phyloP scores from a whole-genome alignment of 768 basidiomycete genomes.

The Chlorophyllum brunneum region DNA sequence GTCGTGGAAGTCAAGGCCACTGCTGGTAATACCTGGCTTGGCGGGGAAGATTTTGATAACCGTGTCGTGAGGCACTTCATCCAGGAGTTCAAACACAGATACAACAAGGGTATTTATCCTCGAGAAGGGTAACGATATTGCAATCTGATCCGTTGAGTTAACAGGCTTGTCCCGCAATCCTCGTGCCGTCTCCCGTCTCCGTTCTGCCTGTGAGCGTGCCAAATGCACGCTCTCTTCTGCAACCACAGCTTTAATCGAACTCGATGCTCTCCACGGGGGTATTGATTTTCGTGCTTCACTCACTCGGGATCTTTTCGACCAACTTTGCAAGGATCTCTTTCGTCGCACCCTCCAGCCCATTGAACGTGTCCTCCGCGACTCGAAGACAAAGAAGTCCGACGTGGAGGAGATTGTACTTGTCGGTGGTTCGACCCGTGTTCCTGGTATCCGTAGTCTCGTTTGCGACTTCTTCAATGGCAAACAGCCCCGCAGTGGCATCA shows the following conservation, averaged over 20 bases:
- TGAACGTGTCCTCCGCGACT: slow-evolving; percentile 96
- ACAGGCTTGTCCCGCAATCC: slow-evolving; percentile 87
- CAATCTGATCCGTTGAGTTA: slow-evolving; percentile 11
- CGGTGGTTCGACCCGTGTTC: slow-evolving; percentile 98
- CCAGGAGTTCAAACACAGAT: slow-evolving; percentile 95
- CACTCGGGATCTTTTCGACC: slow-evolving; percentile 97
- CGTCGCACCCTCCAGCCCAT: slow-evolving; percentile 90
- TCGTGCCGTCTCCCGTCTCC: slow-evolving; percentile 94
- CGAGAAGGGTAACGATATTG: slow-evolving; percentile 7
- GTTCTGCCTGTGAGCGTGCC: slow-evolving; percentile 97
- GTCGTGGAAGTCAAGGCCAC: slow-evolving; percentile 99
- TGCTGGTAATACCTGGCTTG: slow-evolving; percentile 96
- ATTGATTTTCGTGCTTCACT: slow-evolving; percentile 98
- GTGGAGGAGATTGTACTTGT: slow-evolving; percentile 98
- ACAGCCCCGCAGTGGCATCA: slow-evolving; percentile 99
- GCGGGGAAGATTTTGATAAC: slow-evolving; percentile 98
- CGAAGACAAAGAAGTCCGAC: slow-evolving; percentile 94
- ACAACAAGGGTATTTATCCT: slow-evolving; percentile 76
- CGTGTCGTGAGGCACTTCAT: slow-evolving; percentile 96
- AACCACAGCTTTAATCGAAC: slow-evolving; percentile 94
- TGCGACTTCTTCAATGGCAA: slow-evolving; percentile 99
- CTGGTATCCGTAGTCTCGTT: slow-evolving; percentile 94
- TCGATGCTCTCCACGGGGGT: slow-evolving; percentile 96
- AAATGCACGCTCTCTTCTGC: slow-evolving; percentile 98
- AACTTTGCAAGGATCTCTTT: slow-evolving; percentile 94